Evolutionary conservation across 768 basidiomycete genomes (phyloP).

Genomic region (Kwoniella botswanensis): DNA sequence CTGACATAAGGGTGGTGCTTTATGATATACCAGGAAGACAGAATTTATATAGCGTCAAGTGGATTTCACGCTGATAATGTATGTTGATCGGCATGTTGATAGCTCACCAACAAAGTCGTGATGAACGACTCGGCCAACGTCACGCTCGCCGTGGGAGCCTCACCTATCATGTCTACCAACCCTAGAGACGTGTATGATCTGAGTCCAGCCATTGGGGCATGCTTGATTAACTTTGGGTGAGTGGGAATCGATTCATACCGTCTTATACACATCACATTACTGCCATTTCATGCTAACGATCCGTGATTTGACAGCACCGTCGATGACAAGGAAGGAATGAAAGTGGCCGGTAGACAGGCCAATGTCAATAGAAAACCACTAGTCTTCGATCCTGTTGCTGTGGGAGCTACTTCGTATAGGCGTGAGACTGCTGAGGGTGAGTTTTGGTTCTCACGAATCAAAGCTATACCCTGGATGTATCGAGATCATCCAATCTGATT

Average conservation of each 20-base stretch:
- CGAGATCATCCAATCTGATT: background rate
- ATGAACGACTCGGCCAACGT: constrained; percentile 88
- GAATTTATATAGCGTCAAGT: background rate
- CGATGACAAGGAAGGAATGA: constrained; percentile 71
- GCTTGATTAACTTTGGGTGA: constrained; percentile 82
- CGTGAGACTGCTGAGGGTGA: constrained; percentile 68
- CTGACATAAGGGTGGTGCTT: too few species aligned
- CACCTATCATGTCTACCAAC: constrained; percentile 92
- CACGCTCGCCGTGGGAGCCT: constrained; percentile 83
- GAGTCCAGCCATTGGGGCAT: constrained; percentile 67
- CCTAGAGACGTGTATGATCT: constrained; percentile 82
- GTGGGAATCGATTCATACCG: background rate
- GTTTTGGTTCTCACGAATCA: constrained; percentile 20
- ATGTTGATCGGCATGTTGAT: background rate
- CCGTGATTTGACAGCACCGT: constrained; percentile 43
- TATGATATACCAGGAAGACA: too few species aligned
- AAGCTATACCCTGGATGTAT: too few species aligned
- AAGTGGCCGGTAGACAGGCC: constrained; percentile 69
- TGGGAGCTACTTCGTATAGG: constrained; percentile 79
- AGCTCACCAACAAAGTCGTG: constrained; percentile 91
- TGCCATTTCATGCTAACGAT: too few species aligned
- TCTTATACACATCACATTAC: too few species aligned
- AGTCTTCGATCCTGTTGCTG: constrained; percentile 89
- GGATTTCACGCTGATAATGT: background rate
- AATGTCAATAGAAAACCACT: constrained; percentile 75